These are phyloP conservation scores for Clarkia xantiana DNA, from an alignment of 345 rosid species.

Conservation along the genomic window DNA sequence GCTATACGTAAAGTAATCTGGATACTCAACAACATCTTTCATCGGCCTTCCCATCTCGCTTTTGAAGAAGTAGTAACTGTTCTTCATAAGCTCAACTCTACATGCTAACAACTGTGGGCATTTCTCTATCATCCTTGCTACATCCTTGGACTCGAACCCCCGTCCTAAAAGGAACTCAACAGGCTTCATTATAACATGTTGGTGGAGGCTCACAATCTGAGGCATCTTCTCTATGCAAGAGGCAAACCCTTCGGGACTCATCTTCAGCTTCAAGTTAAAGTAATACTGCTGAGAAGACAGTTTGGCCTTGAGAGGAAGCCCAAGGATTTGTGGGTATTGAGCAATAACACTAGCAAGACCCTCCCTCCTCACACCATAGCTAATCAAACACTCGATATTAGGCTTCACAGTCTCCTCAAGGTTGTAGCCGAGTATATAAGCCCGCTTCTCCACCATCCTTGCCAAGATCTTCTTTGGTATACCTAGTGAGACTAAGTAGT, in stretches of 20 bases:
- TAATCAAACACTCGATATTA: slow-evolving; percentile 64
- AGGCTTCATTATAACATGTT: slow-evolving; percentile 68
- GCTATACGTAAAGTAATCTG: slow-evolving; percentile 81
- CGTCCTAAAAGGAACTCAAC: slow-evolving; percentile 64
- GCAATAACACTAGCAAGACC: slow-evolving; percentile 41
- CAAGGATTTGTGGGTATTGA: slow-evolving; percentile 71
- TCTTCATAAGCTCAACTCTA: slow-evolving; percentile 68
- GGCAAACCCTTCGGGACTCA: slow-evolving; percentile 73
- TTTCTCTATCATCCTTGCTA: slow-evolving; percentile 59
- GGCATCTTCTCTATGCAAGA: slow-evolving; percentile 78
- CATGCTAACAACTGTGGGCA: slow-evolving; percentile 67
- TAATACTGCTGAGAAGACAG: slow-evolving; percentile 80
- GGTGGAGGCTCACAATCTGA: slow-evolving; percentile 71
- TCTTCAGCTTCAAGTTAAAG: slow-evolving; percentile 68
- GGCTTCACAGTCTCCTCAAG: slow-evolving; percentile 85
- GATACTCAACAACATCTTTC: slow-evolving; percentile 71
- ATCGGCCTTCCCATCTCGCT: slow-evolving; percentile 78
- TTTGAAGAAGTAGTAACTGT: slow-evolving; percentile 61
- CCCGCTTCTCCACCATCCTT: slow-evolving; percentile 80
- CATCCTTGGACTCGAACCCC: slow-evolving; percentile 41
- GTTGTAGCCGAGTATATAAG: slow-evolving; percentile 68
- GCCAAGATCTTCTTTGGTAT: slow-evolving; percentile 68
- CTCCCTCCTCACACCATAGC: slow-evolving; percentile 65
- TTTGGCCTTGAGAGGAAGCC: slow-evolving; percentile 77
- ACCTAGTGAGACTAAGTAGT: slow-evolving; percentile 57